Conservation (phyloP, 331 rosid species). For the Malus hybrid region DNA sequence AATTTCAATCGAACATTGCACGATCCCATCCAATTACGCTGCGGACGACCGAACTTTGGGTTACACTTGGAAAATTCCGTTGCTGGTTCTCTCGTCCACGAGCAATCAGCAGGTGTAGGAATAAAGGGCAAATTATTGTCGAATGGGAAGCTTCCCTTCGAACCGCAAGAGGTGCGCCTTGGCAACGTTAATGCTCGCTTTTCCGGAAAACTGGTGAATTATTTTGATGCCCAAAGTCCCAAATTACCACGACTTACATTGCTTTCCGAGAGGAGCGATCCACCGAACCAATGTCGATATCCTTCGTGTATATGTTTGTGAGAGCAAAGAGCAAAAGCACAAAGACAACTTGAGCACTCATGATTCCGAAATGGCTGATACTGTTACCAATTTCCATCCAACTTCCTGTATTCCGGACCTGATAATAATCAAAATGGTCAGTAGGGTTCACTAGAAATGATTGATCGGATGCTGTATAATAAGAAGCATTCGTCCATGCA, state of each 20-base stretch:
- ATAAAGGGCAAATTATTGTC: background rate
- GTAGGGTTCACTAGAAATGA: background rate
- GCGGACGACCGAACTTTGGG: background rate
- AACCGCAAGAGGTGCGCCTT: background rate
- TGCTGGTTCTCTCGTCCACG: background rate
- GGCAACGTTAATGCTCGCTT: slow-evolving; percentile 4
- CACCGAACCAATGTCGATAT: slow-evolving; percentile 38
- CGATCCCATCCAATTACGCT: background rate
- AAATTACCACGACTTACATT: slow-evolving; percentile 27
- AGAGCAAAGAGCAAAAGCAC: slow-evolving; percentile 36
- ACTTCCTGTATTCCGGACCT: slow-evolving; percentile 81
- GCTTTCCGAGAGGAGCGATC: slow-evolving; percentile 47
- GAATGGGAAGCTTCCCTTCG: slow-evolving; percentile 8
- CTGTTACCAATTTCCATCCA: slow-evolving; percentile 45
- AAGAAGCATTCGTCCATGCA: background rate
- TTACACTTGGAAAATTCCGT: slow-evolving; percentile 13
- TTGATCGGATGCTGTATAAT: background rate
- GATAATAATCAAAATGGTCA: slow-evolving; percentile 14
- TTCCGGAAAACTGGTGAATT: background rate
- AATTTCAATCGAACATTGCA: slow-evolving; percentile 13
- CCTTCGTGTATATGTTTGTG: slow-evolving; percentile 64
- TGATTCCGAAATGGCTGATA: too few relatives aligned
- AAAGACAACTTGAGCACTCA: too few relatives aligned
- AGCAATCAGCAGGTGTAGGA: background rate
- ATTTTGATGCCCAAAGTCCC: slow-evolving; percentile 5